Conservation (phyloP, 2,329 filamentous ascomycete genomes). For the Fusarium neocosmosporiellum region DNA sequence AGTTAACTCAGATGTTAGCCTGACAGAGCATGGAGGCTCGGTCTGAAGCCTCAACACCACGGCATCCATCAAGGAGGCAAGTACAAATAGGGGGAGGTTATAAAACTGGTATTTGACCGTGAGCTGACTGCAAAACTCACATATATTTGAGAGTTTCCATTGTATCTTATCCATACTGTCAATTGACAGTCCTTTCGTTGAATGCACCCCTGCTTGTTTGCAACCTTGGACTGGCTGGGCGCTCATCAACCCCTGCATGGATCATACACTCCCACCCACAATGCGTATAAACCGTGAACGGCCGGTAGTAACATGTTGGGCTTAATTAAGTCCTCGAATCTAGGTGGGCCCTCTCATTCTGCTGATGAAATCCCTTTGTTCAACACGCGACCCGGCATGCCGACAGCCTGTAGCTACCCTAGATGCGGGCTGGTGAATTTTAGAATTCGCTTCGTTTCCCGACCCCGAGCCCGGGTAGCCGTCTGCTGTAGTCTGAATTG, state of each 20-base stretch:
- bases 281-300: not conserved
- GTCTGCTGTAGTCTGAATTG: not conserved
- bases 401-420: not conserved
- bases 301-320: not conserved
- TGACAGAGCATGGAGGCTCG: not conserved
- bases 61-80: not conserved
- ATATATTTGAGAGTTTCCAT: not conserved
- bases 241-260: not conserved
- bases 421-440: not conserved
- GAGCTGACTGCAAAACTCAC: not conserved
- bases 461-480: not conserved
- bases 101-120: not conserved
- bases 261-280: not conserved
- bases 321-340: not conserved
- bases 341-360: not conserved
- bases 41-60: not conserved
- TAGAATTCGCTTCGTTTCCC: not conserved
- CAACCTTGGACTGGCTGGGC: not conserved
- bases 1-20: not conserved
- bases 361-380: not conserved
- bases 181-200: not conserved
- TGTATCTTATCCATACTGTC: not conserved
- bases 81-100: not conserved
- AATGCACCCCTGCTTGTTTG: not conserved
- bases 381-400: not conserved